Percentiles rank a stretch among this genome's conserved stretches.
These are phyloP conservation scores for Triangularia verruculosa DNA, from an alignment of 2,329 filamentous ascomycete genomes.

Conservation along the genomic window DNA sequence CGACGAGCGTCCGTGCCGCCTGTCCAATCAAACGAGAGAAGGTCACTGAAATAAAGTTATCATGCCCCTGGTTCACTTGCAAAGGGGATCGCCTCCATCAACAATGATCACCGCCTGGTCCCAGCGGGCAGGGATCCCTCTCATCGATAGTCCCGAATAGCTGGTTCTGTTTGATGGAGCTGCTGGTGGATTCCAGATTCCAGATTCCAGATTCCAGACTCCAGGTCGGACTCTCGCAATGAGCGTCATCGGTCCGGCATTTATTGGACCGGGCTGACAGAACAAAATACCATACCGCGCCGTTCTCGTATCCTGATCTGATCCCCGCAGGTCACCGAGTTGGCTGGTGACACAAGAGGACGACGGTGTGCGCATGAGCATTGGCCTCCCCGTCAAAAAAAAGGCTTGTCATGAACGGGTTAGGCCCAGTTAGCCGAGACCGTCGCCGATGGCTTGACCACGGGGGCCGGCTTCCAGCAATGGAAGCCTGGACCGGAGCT, in stretches of 20 bases:
- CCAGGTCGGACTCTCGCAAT: background rate
- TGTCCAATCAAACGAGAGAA: background rate
- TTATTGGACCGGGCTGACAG: background rate
- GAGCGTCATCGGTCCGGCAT: background rate
- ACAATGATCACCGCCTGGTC: background rate
- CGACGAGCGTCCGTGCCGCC: background rate
- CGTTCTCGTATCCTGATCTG: background rate
- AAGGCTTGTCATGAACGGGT: background rate
- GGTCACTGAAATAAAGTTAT: background rate
- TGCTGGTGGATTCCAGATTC: background rate
- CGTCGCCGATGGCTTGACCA: background rate
- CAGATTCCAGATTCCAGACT: background rate
- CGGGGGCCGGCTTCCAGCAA: background rate
- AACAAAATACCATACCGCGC: background rate
- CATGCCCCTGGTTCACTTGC: background rate
- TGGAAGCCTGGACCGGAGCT: background rate
- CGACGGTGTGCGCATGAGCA: background rate
- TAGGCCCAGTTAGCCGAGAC: background rate
- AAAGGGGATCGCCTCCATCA: constrained; percentile 4
- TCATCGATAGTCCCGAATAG: background rate
- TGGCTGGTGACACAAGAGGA: background rate
- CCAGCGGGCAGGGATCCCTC: background rate
- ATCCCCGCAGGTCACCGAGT: background rate
- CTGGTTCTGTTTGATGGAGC: background rate
- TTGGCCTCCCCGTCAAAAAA: background rate